phyloP scores from a whole-genome alignment of 305 asterid genomes.

The Fraxinus floribunda region DNA sequence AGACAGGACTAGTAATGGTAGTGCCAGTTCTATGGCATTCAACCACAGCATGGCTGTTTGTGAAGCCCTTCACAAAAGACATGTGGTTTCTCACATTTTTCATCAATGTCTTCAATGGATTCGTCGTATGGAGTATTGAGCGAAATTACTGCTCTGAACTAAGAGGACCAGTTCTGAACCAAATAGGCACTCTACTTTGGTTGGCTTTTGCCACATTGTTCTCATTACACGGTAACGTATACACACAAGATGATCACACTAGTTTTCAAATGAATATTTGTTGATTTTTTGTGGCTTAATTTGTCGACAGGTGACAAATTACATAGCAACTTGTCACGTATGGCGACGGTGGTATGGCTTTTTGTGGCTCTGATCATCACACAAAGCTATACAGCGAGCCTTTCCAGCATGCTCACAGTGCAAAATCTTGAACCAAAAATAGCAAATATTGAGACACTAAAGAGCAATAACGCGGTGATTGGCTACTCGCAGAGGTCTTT shows the following conservation, averaged over 20 bases:
- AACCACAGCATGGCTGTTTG: slow-evolving; percentile 33
- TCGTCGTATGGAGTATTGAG: slow-evolving; percentile 48
- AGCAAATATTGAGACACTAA: slow-evolving; percentile 26
- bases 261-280: neutral
- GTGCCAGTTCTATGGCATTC: slow-evolving; percentile 28
- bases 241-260: neutral
- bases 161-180: slow-evolving; percentile 28
- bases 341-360: slow-evolving; percentile 41
- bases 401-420: slow-evolving; percentile 43
- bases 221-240: slow-evolving; percentile 29
- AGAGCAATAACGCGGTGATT: slow-evolving; percentile 24
- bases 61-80: slow-evolving; percentile 42
- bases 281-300: neutral
- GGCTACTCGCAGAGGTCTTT: slow-evolving; percentile 33
- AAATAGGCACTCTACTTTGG: slow-evolving; percentile 33
- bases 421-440: slow-evolving; percentile 29
- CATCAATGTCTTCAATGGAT: slow-evolving; percentile 34
- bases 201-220: slow-evolving; percentile 34
- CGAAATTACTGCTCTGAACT: slow-evolving; percentile 26
- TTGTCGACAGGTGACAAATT: slow-evolving; percentile 27
- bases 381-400: slow-evolving; percentile 51
- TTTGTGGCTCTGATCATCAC: slow-evolving; percentile 41
- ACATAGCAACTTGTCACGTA: slow-evolving; percentile 36
- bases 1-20: slow-evolving; percentile 38
- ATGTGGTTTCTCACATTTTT: slow-evolving; percentile 36